Base-by-base conservation (phyloP, 139 green algal genomes). In the Coelastrella sp. region DNA sequence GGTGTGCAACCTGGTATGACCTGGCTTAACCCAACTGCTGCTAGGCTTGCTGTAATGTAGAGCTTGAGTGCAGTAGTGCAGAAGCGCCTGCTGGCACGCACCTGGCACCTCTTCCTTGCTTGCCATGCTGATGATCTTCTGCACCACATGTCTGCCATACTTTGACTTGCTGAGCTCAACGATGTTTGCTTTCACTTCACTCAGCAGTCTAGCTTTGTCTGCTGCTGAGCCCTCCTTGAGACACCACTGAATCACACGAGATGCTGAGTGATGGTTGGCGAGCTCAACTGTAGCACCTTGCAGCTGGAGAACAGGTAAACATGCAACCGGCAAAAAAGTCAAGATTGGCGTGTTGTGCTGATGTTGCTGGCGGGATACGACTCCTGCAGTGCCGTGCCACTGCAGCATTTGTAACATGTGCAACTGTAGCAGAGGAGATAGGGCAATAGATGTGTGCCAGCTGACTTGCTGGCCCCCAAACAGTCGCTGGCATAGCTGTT, bases 121-220 rank as follows among this genome's bases (percentile, higher is more conserved):
- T 23, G 95, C 94, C 32, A 90, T 75, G 68, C 83, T 93, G 75
- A 99, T 93, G 11, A 99, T 94, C 92, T 97, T 98, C 90, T 91
- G 92, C 64, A 98, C 95, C 78, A 98, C 82, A 90, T 98, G 96
- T 89, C 97, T 93, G 16, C 95, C 97, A 84, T 99, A 98, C 76
- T 96, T 96, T 90, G 86, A 95, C 91, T 97, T 97, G 65, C 95
- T 90, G 75, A 99, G 92, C n/a, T 95, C 92, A 57, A 98, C 65
- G 8, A 98, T 87, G 76, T 94, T 91, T 4, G 92, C 92, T 57
- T 92, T 19, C 54, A 98, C 76, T 92, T 98, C 95, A 19, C 86
- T 90, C 89, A 97, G 88, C n/a, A 98, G 93, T 14, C 17, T 68
- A 10, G 88, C 73, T 0, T 94, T 92, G 80, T 98, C 90, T 16